Evolutionary conservation across 2,329 filamentous ascomycete genomes (phyloP), one percentile per base, ranked within the genome.

Genomic region (Ophiocordyceps camponoti-floridani): DNA sequence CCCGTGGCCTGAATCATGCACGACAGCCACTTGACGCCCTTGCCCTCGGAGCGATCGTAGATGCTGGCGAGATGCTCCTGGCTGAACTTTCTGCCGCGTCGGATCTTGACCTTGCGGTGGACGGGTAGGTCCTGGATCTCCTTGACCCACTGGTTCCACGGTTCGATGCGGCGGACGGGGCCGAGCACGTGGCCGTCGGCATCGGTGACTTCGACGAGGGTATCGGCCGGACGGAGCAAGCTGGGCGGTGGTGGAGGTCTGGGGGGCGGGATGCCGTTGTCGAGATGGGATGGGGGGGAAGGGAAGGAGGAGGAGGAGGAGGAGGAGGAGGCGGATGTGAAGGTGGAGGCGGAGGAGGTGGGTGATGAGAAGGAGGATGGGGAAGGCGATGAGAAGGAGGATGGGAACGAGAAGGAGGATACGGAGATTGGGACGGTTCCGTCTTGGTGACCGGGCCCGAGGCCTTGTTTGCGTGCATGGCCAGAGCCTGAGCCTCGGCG

Each of bases 1-100:
- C 69, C 69, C 0, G 62, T 69, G 2, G 69, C 69, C 47, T 73
- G 68, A 30, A 72, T 68, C 60, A 69, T 68, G 46, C 64, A 66
- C 12, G 64, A 63, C 8, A 69, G 50, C 66, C 67, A 71, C 49
- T 66, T 68, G 43, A 64, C 58, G 1, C 59, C 61, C 49, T 68
- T 66, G 2, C 53, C 54, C 41, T 67, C 63, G n/a, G 54, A 56
- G 7, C 62, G 58, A 12, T 64, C 62, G 44, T 67, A 65, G 33
- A 70, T 64, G 27, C 52, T 57, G 3, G 60, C 56, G 9, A 69
- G 56, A 7, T 63, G 58, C 3, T 61, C 53, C 3, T 56, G 50
- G 11, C 58, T 62, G 45, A 70, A 66, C n/a, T 60, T 63, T 16
- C 65, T 55, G 12, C 62, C 62, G 4, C 54, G 54, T 1, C 67